Evolutionary conservation across 331 rosid species (phyloP).

Genomic region (Malus hybrid): DNA sequence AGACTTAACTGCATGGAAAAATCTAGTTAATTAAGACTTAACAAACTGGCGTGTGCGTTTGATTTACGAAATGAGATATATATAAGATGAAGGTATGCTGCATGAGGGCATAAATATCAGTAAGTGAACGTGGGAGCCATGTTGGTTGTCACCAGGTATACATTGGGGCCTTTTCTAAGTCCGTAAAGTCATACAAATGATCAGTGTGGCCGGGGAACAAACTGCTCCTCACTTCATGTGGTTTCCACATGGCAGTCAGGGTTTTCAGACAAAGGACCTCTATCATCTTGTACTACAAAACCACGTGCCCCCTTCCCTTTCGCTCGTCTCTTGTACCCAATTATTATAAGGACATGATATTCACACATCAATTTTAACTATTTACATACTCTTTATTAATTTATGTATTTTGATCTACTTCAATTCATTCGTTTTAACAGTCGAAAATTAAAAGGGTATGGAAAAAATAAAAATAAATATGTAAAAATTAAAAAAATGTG

Average conservation of each 20-base stretch:
- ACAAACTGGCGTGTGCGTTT: background rate
- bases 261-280: background rate
- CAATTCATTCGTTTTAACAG: accelerated
- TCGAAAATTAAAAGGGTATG: accelerated
- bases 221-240: background rate
- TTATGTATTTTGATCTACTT: too few species aligned
- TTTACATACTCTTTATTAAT: too few species aligned
- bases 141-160: background rate
- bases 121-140: conserved; percentile 2
- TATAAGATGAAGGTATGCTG: background rate
- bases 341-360: background rate
- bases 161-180: conserved; percentile 2
- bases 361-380: too few species aligned
- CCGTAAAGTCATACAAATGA: background rate
- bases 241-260: background rate
- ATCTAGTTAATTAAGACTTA: background rate
- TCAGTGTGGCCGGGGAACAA: background rate
- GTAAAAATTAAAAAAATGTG: too few species aligned
- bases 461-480: too few species aligned
- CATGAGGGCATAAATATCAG: background rate
- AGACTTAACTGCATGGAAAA: background rate
- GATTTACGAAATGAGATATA: background rate
- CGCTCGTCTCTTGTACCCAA: background rate
- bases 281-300: background rate
- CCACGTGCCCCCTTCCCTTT: conserved; percentile 1